Evolutionary conservation across 495 filamentous ascomycete genomes (phyloP), one percentile per base, ranked within the genome.

Genomic region (Hypoxylon subgilvum): DNA sequence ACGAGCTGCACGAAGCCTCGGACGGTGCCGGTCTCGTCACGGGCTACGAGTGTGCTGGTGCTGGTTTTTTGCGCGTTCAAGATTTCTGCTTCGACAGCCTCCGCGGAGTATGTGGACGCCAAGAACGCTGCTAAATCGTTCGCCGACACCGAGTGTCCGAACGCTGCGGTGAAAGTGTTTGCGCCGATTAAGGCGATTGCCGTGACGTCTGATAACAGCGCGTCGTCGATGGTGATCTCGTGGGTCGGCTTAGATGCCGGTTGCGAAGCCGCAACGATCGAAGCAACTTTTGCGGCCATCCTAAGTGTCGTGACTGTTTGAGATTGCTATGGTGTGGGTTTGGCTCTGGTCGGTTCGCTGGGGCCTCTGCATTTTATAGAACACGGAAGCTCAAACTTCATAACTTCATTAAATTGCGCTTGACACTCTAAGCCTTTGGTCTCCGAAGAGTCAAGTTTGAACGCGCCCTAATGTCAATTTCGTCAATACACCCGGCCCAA

Each of bases 1-100:
- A 62, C 68, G 8, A 78, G 65, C 42, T 72, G 68, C 6, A 66
- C 64, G 38, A 76, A 76, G 9, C 74, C 75, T 6, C 72, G 10
- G 5, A 76, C 62, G 9, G 23, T 30, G 32, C 56, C 57, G 2
- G 48, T 14, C 9, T 39, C 38, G n/a, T 63, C 52, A 27, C 61
- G 54, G 14, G 61, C 63, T 1, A 58, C 57, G n/a, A 61, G 57
- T 16, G 73, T 74, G 36, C 67, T 66, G 49, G 69, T 62, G 12
- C 51, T 61, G 48, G 30, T 64, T 8, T 68, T 43, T 3, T 30
- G 23, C 5, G 66, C 56, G 46, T 68, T 68, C 2, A 22, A 2
- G 17, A 78, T 32, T 4, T 73, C 70, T 0, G 46, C 43, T n/a
- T 53, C 34, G 1, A 74, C 46, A 12, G 63, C 52, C 4, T 65